phyloP scores from a whole-genome alignment of 805 yeast species.

The Wickerhamiella lipophila region DNA sequence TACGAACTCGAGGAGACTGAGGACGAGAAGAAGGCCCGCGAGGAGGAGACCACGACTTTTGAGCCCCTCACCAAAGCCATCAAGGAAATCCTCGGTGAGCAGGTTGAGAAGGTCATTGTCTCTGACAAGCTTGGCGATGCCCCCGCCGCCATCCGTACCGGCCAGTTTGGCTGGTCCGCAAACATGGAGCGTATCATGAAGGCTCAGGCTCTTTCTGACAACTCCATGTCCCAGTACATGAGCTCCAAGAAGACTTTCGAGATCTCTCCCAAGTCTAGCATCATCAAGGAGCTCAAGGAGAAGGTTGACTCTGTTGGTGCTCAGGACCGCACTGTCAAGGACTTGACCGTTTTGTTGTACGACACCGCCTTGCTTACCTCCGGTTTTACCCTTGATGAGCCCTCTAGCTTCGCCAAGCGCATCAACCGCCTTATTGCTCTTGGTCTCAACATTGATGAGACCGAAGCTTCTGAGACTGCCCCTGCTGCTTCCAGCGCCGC shows the following conservation, averaged over 20 bases:
- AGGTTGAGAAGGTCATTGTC: slow-evolving; percentile 97
- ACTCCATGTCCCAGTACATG: slow-evolving; percentile 98
- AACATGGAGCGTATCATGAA: slow-evolving; percentile 99
- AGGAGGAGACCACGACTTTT: slow-evolving; percentile 79
- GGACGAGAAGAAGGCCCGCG: slow-evolving; percentile 92
- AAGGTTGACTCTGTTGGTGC: slow-evolving; percentile 97
- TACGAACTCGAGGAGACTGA: slow-evolving; percentile 92
- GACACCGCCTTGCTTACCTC: slow-evolving; percentile 98
- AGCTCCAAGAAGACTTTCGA: slow-evolving; percentile 98
- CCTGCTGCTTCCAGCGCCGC: slow-evolving; percentile 33
- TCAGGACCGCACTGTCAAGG: slow-evolving; percentile 96
- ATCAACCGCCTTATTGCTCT: slow-evolving; percentile 95
- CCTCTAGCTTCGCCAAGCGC: slow-evolving; percentile 93
- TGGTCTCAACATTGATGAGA: slow-evolving; percentile 96
- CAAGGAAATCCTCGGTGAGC: slow-evolving; percentile 95
- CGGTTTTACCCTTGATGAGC: slow-evolving; percentile 98
- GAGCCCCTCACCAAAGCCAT: slow-evolving; percentile 91
- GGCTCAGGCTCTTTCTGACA: slow-evolving; percentile 99
- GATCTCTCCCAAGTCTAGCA: slow-evolving; percentile 92
- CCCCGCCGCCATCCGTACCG: slow-evolving; percentile 99
- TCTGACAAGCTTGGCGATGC: slow-evolving; percentile 95
- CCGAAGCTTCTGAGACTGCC: slow-evolving; percentile 37
- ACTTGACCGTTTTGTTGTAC: slow-evolving; percentile 86
- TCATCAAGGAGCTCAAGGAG: slow-evolving; percentile 87
- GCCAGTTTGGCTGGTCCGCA: slow-evolving; percentile 99